Base-by-base conservation (phyloP, 192 early-diverging fungal genomes). In the Podila minutissima region DNA sequence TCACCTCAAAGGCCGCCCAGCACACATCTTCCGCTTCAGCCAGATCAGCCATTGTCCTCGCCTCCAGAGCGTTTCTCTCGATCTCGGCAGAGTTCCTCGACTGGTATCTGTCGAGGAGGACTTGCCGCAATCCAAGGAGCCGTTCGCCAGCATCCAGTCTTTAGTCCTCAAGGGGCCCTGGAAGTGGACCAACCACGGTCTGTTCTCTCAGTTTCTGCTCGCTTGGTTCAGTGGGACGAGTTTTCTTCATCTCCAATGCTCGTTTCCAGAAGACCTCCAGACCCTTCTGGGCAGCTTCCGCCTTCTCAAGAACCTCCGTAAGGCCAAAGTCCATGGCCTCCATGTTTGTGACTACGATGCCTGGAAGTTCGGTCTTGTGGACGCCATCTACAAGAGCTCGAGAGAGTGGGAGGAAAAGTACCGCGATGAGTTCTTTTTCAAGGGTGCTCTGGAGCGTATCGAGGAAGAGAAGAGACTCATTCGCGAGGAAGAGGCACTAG, bases 351-450 rank as follows among this genome's bases (percentile, higher is more conserved):
- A 66, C 15, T 76, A 66, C n/a, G 67, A 69, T 31, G 67, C 67
- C 9, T 76, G 74, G 74, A 61, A 69, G 50, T 24, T 69, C 22
- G 67, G 67, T 19, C 68, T 76, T 26, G 67, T 65, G 37, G 55
- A 37, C 8, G 46, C 26, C 12, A 37, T 24, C 15, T 29, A 59
- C 57, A 76, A 70, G 67, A 35, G 53, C 55, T 41, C 62, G 19
- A 35, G 46, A 9, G 74, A 76, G 50, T 76, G 74, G 74, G 74
- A 76, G 10, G 37, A 24, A 33, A 59, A 62, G 28, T n/a, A 26
- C 26, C 74, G 74, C 20, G 24, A 62, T 20, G 20, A 69, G 29
- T n/a, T 64, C 11, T 64, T 46, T 22, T 31, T 31, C 10, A 26
- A 24, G 13, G 29, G 51, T 9, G 62, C 51, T 10, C 28, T 51